A percentile compares a stretch with the other conserved stretches of the same genome.
Conservation (phyloP, 176 grass and related monocot genomes). For the Oryza glaberrima region DNA sequence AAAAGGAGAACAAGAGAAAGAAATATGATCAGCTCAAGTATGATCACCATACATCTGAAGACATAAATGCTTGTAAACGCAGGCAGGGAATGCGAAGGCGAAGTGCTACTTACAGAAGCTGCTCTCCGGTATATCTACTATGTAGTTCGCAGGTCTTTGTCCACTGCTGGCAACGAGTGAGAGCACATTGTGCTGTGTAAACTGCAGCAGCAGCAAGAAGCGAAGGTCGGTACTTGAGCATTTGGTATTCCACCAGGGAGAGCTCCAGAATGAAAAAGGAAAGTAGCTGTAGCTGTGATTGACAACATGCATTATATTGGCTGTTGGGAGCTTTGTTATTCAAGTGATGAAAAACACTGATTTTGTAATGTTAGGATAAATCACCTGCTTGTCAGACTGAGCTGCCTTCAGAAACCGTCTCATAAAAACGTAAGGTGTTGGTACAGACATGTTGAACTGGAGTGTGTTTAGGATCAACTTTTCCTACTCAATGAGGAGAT, state of each 20-base stretch:
- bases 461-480: conserved; percentile 65
- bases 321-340: conserved; percentile 1
- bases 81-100: conserved; percentile 10
- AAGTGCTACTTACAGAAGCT: conserved; percentile 81
- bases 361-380: conserved; percentile 19
- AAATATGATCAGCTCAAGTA: not conserved
- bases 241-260: conserved; percentile 76
- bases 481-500: conserved; percentile 67
- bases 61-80: not conserved
- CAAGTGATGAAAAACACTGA: conserved; percentile 4
- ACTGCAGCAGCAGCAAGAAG: conserved; percentile 81
- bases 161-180: conserved; percentile 66
- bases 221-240: conserved; percentile 75
- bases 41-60: not conserved
- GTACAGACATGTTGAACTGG: conserved; percentile 88
- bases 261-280: conserved; percentile 92
- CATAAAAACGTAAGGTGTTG: conserved; percentile 90
- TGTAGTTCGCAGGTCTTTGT: conserved; percentile 67
- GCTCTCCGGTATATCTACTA: conserved; percentile 71
- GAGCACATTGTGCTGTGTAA: conserved; percentile 83
- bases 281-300: conserved; percentile 67
- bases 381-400: conserved; percentile 74
- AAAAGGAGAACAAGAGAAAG: conserved; percentile 1
- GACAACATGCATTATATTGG: conserved; percentile 12
- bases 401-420: conserved; percentile 92